phyloP scores from a whole-genome alignment of 345 rosid species.

The Firmiana major region DNA sequence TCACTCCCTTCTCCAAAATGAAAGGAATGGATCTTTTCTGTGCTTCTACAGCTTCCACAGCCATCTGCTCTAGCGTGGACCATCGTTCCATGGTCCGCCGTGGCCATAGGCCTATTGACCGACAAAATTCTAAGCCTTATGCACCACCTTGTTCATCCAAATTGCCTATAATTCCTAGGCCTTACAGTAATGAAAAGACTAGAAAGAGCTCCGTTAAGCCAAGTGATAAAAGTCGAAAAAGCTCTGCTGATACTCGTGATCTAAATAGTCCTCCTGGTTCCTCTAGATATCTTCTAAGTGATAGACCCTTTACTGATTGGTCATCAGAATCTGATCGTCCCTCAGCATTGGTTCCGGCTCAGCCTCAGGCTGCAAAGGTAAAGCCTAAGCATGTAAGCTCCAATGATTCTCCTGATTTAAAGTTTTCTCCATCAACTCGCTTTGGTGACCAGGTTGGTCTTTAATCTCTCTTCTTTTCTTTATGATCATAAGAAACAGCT shows the following conservation, averaged over 20 bases:
- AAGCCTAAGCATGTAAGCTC: conserved; percentile 20
- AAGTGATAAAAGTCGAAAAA: conserved; percentile 44
- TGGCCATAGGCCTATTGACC: conserved; percentile 29
- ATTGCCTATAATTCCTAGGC: conserved; percentile 39
- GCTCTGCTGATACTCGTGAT: conserved; percentile 61
- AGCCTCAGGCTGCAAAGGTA: conserved; percentile 20
- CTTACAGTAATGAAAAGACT: conserved; percentile 22
- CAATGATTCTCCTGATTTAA: conserved; percentile 25
- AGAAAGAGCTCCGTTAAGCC: conserved; percentile 27
- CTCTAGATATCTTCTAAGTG: conserved; percentile 62
- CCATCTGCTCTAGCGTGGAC: conserved; percentile 52
- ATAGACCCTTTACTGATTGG: conserved; percentile 41
- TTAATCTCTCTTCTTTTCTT: conserved; percentile 32
- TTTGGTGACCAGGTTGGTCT: background rate
- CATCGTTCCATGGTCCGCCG: conserved; percentile 46
- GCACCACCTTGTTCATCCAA: conserved; percentile 42
- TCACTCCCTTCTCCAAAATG: conserved; percentile 35
- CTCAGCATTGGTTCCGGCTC: conserved; percentile 34
- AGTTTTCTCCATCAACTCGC: conserved; percentile 25
- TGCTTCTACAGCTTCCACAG: conserved; percentile 79
- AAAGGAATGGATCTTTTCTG: conserved; percentile 70
- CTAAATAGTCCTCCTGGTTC: conserved; percentile 33
- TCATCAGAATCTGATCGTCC: conserved; percentile 37
- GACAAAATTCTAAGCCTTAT: conserved; percentile 30
- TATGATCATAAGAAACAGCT: conserved; percentile 34